Evolutionary conservation across 1,139 yeast genomes (phyloP), one percentile per base, ranked within the genome.

Genomic region (Yamadazyma spencermartinsiae): DNA sequence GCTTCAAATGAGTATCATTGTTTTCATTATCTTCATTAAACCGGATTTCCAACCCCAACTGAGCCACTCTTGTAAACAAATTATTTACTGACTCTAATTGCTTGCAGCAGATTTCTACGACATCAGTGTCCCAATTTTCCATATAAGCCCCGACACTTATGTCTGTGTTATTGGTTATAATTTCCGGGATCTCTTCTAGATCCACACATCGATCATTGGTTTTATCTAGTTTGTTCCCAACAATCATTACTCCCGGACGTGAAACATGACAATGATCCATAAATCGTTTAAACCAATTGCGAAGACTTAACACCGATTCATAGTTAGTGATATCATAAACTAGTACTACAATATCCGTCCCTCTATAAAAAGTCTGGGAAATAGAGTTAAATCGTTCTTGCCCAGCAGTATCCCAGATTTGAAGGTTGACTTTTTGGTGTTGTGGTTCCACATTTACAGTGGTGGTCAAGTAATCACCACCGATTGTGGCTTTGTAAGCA

Each of bases 341-440:
- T 26, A 79, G 53, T 3, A 79, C 67, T 13, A 76, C 81, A 10
- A 79, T 76, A 50, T 79, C 84, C 0, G 83, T 70, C 6, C 85
- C 85, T 27, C 85, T 56, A 52, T 78, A 79, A 50, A 79, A 79
- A 3, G 83, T 79, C 50, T 72, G 75, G 4, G 79, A 72, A 26
- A 79, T 72, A 30, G 82, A 74, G 49, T 78, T 77, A 61, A 79
- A 79, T 37, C 85, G 58, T 51, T 79, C 85, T 54, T 79, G 85
- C 3, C 85, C 85, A 0, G 85, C 85, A 4, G 85, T 79, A 50
- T 79, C 85, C 85, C 85, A 79, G 2, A 79, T 68, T 52, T 79
- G 84, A 29, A 79, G 58, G 40, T 67, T 63, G 15, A 74, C 33
- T 14, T 32, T 21, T 36, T 31, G 26, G 29, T 31, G 16, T 20